Evolutionary conservation across 1,139 yeast genomes (phyloP).

Genomic region (Spencermartinsiella ligniputridi): DNA sequence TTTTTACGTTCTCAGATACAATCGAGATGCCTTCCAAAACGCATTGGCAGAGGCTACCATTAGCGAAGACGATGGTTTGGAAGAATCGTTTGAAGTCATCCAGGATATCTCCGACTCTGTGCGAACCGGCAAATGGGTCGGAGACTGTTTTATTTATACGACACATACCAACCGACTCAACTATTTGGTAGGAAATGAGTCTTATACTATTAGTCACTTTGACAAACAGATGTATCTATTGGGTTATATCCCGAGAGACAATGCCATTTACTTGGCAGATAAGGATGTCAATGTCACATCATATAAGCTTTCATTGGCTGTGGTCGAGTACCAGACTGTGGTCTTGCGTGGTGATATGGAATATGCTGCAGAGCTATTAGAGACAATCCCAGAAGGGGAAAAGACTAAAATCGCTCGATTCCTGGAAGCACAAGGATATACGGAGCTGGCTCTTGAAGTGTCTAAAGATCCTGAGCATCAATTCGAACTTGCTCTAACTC

Average conservation of each 20-base stretch:
- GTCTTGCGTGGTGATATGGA: slow-evolving; percentile 92
- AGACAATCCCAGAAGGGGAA: slow-evolving; percentile 62
- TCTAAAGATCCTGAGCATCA: slow-evolving; percentile 83
- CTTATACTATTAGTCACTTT: slow-evolving; percentile 87
- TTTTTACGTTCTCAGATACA: slow-evolving; percentile 76
- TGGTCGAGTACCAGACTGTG: slow-evolving; percentile 90
- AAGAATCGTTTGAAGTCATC: slow-evolving; percentile 76
- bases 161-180: slow-evolving; percentile 82
- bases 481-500: slow-evolving; percentile 72
- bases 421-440: slow-evolving; percentile 86
- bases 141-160: slow-evolving; percentile 92
- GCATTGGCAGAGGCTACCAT: slow-evolving; percentile 54
- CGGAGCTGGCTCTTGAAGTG: slow-evolving; percentile 74
- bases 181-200: slow-evolving; percentile 92
- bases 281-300: slow-evolving; percentile 81
- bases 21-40: slow-evolving; percentile 60
- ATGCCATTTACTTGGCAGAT: slow-evolving; percentile 84
- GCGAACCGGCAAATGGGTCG: slow-evolving; percentile 91
- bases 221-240: slow-evolving; percentile 82
- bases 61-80: slow-evolving; percentile 74
- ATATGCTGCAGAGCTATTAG: slow-evolving; percentile 62
- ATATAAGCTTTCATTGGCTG: slow-evolving; percentile 76
- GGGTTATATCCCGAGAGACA: slow-evolving; percentile 88
- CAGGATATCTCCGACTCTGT: slow-evolving; percentile 73
- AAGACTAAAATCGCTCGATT: slow-evolving; percentile 81